A percentile compares a stretch with the other conserved stretches of the same genome.
phyloP scores from a whole-genome alignment of 345 rosid genomes.

The Pugionium cornutum region DNA sequence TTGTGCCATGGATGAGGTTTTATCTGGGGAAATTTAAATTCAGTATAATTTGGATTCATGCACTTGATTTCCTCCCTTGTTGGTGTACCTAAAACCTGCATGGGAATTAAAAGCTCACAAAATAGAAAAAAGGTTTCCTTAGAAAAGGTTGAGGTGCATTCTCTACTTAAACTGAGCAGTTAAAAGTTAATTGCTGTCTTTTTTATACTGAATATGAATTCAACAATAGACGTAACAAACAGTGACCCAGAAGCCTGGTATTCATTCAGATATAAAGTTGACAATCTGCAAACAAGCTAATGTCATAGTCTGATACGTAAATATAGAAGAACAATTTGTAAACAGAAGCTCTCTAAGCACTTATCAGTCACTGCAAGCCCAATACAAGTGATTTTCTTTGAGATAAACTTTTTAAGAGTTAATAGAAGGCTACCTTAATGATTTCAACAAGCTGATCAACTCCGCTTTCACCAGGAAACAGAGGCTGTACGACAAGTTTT shows the following conservation, averaged over 20 bases:
- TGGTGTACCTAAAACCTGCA: constrained; percentile 90
- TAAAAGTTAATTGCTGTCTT: constrained; percentile 11
- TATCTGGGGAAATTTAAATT: constrained; percentile 92
- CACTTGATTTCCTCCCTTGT: constrained; percentile 97
- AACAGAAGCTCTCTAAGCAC: constrained; percentile 12
- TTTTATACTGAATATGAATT: constrained; percentile 9
- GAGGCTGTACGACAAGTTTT: constrained; percentile 54
- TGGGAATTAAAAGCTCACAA: background rate
- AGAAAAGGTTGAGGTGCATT: constrained; percentile 11
- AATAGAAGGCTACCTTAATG: constrained; percentile 63
- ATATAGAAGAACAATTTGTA: constrained; percentile 15
- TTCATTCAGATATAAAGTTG: constrained; percentile 18
- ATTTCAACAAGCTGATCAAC: constrained; percentile 94
- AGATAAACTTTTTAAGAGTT: background rate
- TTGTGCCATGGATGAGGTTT: constrained; percentile 99
- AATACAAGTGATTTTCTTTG: constrained; percentile 2
- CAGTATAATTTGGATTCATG: constrained; percentile 96
- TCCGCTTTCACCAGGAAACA: constrained; percentile 97
- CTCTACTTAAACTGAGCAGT: constrained; percentile 29
- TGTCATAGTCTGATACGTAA: background rate
- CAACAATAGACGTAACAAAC: background rate
- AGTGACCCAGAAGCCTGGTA: constrained; percentile 7
- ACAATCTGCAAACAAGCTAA: constrained; percentile 16
- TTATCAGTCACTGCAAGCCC: constrained; percentile 8
- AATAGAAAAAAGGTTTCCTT: background rate